Conservation (phyloP, 2,329 filamentous ascomycete genomes). For the Cladosporium oxysporum region DNA sequence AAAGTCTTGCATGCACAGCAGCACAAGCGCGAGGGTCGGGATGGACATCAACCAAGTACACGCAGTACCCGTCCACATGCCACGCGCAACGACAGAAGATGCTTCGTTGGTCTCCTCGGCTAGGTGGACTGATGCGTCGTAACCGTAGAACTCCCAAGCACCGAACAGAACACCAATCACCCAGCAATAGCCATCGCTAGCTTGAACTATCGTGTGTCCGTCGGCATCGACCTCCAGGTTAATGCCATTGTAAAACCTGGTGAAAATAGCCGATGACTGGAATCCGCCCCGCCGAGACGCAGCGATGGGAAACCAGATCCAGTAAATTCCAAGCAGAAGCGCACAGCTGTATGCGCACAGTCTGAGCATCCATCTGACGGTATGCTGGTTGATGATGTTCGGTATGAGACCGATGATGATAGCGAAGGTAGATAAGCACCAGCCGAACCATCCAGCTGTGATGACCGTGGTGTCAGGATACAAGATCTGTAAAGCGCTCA, state of each 20-base stretch:
- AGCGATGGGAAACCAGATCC: neutral
- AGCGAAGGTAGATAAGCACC: neutral
- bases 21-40: neutral
- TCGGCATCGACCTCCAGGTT: neutral
- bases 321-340: neutral
- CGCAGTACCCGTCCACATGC: neutral
- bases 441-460: neutral
- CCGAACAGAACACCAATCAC: neutral
- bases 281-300: neutral
- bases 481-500: neutral
- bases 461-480: neutral
- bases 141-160: neutral
- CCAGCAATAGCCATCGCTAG: neutral
- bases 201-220: neutral
- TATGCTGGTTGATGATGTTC: neutral
- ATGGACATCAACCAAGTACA: neutral
- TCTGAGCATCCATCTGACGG: neutral
- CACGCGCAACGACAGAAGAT: neutral
- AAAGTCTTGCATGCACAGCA: neutral
- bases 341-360: neutral
- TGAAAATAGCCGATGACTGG: neutral
- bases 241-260: neutral
- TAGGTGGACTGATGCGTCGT: neutral
- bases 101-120: neutral
- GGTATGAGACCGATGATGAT: neutral